Percentiles rank a stretch among this genome's conserved stretches.
Conservation (phyloP, 768 basidiomycete genomes). For the Lactarius deliciosus region DNA sequence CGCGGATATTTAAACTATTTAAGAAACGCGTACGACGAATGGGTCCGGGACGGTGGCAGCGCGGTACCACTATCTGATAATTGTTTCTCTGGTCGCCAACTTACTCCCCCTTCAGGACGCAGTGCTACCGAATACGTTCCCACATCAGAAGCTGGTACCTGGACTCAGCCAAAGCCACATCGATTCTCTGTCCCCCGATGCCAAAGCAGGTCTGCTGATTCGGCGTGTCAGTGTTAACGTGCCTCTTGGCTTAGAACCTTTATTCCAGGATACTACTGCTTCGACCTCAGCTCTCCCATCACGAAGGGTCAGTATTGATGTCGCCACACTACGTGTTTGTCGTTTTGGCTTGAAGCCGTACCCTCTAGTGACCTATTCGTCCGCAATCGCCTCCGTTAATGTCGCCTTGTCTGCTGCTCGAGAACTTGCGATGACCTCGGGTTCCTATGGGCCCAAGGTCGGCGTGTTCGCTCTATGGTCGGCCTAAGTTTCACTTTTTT, state of each 20-base stretch:
- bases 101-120: conserved; percentile 21
- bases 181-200: conserved; percentile 27
- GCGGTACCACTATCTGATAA: conserved; percentile 23
- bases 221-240: not conserved
- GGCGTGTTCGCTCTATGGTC: conserved; percentile 34
- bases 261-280: conserved; percentile 35
- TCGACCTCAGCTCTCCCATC: conserved; percentile 38
- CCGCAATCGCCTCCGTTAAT: conserved; percentile 34
- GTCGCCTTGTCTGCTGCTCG: conserved; percentile 34
- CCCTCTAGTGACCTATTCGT: conserved; percentile 34
- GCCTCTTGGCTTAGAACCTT: not conserved
- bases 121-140: conserved; percentile 38
- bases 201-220: conserved; percentile 32
- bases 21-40: conserved; percentile 34
- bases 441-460: conserved; percentile 1
- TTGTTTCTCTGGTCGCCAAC: not conserved
- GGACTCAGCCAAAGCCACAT: not conserved
- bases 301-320: conserved; percentile 31
- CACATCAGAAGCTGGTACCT: conserved; percentile 31
- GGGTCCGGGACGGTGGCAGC: conserved; percentile 35
- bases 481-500: conserved; percentile 6
- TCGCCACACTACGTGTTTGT: not conserved
- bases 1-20: conserved; percentile 35
- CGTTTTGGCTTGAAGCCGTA: not conserved
- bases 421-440: conserved; percentile 18